phyloP scores from a whole-genome alignment of 495 filamentous ascomycete genomes.

The Cryomyces minteri region DNA sequence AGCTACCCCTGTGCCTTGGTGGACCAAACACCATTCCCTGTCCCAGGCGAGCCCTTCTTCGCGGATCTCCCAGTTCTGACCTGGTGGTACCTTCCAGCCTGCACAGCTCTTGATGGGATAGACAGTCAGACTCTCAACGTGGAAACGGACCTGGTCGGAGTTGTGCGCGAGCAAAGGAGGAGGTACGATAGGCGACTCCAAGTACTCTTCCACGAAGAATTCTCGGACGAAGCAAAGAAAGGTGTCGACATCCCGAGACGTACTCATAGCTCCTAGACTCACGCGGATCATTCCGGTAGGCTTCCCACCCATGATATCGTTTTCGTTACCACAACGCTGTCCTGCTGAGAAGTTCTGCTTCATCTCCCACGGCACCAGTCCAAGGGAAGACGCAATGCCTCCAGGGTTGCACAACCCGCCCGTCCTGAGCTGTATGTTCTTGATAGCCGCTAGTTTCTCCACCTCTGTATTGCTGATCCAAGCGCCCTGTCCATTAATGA shows the following conservation, averaged over 20 bases:
- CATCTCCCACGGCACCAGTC: conserved; percentile 60
- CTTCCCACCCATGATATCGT: conserved; percentile 64
- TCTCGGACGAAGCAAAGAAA: conserved; percentile 58
- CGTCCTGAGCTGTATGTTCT: conserved; percentile 63
- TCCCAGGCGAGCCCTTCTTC: conserved; percentile 78
- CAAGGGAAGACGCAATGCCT: conserved; percentile 50
- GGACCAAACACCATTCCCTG: conserved; percentile 82
- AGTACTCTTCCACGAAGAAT: conserved; percentile 39
- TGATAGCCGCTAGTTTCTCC: conserved; percentile 62
- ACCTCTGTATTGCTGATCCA: conserved; percentile 73
- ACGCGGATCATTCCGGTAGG: conserved; percentile 74
- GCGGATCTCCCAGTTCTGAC: conserved; percentile 50
- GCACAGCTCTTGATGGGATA: conserved; percentile 82
- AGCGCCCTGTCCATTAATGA: conserved; percentile 41
- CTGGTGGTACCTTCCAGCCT: conserved; percentile 49
- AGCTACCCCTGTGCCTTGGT: conserved; percentile 58
- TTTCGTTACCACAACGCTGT: conserved; percentile 43
- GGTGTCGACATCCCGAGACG: conserved; percentile 47
- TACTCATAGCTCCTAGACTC: conserved; percentile 82
- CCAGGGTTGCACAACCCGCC: conserved; percentile 87
- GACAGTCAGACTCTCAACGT: conserved; percentile 21
- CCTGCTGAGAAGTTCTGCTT: conserved; percentile 64
- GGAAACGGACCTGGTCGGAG: conserved; percentile 24
- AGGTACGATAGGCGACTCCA: conserved; percentile 5
- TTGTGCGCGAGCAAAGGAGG: conserved; percentile 4